Percentiles rank a stretch among this genome's conserved stretches.
Evolutionary conservation across 139 green algal genomes (phyloP).

Genomic region (Chlorella sorokiniana): DNA sequence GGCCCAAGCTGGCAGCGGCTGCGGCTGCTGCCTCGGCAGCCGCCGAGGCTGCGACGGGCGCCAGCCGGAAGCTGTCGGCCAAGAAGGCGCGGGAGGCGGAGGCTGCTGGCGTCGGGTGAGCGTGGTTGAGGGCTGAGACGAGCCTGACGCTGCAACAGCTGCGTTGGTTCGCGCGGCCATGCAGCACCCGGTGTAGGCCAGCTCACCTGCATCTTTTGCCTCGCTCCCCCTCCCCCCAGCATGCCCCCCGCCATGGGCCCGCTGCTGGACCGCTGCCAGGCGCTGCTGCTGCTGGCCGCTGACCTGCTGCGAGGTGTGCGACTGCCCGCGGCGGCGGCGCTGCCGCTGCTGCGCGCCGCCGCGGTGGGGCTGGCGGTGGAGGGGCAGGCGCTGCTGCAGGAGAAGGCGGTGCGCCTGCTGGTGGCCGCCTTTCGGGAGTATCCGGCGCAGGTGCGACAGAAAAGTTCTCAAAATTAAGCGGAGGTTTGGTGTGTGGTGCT

Average conservation of each 20-base stretch:
- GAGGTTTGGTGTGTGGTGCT: neutral
- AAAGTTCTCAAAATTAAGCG: neutral
- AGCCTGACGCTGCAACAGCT: too few species aligned
- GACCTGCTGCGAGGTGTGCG: constrained; percentile 44
- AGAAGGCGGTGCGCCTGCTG: constrained; percentile 54
- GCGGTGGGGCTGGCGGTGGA: constrained; percentile 60
- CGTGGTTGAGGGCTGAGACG: neutral
- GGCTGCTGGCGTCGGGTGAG: constrained; percentile 3
- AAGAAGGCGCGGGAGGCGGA: constrained; percentile 11
- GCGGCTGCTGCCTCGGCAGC: neutral
- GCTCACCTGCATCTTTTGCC: neutral
- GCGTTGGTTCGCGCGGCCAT: too few species aligned
- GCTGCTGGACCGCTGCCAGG: constrained; percentile 39
- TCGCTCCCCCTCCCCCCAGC: neutral
- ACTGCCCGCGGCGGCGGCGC: constrained; percentile 47
- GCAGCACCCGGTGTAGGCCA: neutral
- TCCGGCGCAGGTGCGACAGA: constrained; percentile 20
- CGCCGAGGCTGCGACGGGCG: neutral
- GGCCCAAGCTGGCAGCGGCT: constrained; percentile 36
- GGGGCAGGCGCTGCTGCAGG: constrained; percentile 59
- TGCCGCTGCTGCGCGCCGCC: constrained; percentile 63
- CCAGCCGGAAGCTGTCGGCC: constrained; percentile 1
- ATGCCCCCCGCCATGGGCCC: constrained; percentile 11
- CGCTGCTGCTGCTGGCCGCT: constrained; percentile 36
- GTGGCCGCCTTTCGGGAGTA: constrained; percentile 52